Evolutionary conservation across 495 filamentous ascomycete species (phyloP).

Genomic region (Aspergillus heteromorphus): DNA sequence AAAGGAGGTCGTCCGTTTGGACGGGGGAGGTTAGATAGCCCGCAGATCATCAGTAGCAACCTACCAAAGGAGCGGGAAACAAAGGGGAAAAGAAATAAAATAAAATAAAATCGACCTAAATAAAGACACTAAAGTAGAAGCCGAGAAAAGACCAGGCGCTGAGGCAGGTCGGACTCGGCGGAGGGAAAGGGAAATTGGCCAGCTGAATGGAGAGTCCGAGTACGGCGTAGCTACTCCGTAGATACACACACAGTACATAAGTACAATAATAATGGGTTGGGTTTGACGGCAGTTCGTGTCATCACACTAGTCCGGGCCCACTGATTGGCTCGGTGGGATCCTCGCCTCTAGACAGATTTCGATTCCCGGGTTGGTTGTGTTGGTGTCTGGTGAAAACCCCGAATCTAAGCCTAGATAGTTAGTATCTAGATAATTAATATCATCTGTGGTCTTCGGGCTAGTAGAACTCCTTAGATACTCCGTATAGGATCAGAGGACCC

Average conservation of each 20-base stretch:
- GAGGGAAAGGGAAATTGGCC: no score
- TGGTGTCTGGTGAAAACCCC: neutral
- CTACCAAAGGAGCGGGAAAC: no score
- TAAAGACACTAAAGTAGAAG: neutral
- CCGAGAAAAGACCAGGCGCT: neutral
- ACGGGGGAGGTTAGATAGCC: neutral
- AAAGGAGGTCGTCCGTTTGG: conserved; percentile 7
- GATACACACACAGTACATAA: no score
- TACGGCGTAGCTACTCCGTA: no score
- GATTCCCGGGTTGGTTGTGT: neutral
- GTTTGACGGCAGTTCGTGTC: conserved; percentile 10
- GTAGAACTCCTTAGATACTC: no score
- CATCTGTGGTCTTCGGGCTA: no score
- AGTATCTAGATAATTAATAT: no score
- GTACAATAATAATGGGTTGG: no score
- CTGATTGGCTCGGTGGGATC: conserved; percentile 2
- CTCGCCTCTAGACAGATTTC: neutral
- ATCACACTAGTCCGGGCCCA: conserved; percentile 6
- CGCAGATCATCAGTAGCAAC: neutral
- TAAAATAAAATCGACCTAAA: neutral
- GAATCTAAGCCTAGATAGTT: no score
- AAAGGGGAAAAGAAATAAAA: neutral
- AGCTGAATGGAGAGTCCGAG: no score
- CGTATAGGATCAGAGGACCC: no score
- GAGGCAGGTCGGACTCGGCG: no score